Evolutionary conservation across 306 rosid species (phyloP).

Genomic region (Fagus sylvatica): DNA sequence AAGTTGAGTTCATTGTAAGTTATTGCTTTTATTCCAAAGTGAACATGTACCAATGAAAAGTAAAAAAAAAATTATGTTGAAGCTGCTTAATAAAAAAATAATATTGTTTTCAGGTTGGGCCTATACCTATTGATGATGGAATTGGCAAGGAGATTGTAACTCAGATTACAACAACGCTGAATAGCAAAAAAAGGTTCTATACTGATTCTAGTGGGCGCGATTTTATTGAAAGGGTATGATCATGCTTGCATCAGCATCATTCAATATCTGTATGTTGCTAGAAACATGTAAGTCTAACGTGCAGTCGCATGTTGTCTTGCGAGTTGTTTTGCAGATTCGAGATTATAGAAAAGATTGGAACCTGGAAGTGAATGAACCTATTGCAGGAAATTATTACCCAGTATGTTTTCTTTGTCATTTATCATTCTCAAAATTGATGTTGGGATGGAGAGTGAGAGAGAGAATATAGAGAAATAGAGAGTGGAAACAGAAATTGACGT

Average conservation of each 20-base stretch:
- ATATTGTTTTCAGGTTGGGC: slow-evolving; percentile 62
- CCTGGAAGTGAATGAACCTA: slow-evolving; percentile 74
- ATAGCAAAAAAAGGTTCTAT: slow-evolving; percentile 72
- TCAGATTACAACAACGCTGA: slow-evolving; percentile 57
- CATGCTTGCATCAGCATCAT: background rate
- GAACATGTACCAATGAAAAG: background rate
- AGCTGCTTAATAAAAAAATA: background rate
- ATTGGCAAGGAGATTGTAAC: slow-evolving; percentile 79
- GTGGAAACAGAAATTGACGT: too few relatives aligned
- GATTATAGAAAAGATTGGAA: slow-evolving; percentile 71
- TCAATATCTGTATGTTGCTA: background rate
- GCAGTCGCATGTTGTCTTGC: background rate
- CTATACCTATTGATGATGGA: slow-evolving; percentile 79
- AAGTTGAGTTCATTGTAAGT: slow-evolving; percentile 82
- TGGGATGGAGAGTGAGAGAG: too few relatives aligned
- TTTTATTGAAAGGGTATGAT: slow-evolving; percentile 76
- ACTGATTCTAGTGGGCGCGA: slow-evolving; percentile 96
- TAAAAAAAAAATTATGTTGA: background rate
- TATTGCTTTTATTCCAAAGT: background rate
- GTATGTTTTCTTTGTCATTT: slow-evolving; percentile 37
- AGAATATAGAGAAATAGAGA: too few relatives aligned
- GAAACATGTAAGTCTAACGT: background rate
- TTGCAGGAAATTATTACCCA: slow-evolving; percentile 91
- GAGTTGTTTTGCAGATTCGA: slow-evolving; percentile 51
- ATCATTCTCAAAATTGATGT: too few relatives aligned